Evolutionary conservation across 2,329 filamentous ascomycete species (phyloP).

Genomic region (Tolypocladium ophioglossoides): DNA sequence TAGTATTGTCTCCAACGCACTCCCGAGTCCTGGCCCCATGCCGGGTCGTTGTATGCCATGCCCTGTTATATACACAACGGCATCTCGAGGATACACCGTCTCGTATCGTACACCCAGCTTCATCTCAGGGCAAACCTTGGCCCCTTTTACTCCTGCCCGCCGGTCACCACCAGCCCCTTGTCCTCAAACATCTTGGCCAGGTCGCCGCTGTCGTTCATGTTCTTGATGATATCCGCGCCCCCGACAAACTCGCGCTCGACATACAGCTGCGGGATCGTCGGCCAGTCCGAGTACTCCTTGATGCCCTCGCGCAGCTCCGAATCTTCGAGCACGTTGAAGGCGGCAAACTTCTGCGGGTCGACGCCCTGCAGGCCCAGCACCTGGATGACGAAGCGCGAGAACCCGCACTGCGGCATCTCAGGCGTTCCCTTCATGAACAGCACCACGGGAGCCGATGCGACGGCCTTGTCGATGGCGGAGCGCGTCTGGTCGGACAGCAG

Average conservation of each 20-base stretch:
- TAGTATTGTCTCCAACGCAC: not conserved
- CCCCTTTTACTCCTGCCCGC: conserved; percentile 28
- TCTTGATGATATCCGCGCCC: conserved; percentile 93
- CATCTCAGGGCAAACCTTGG: not conserved
- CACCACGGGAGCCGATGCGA: conserved; percentile 80
- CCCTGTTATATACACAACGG: not conserved
- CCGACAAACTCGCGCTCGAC: conserved; percentile 92
- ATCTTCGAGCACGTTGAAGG: conserved; percentile 95
- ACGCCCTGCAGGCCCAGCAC: conserved; percentile 91
- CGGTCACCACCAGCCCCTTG: conserved; percentile 69
- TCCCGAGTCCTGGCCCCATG: not conserved
- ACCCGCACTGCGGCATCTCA: conserved; percentile 91
- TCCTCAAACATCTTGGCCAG: conserved; percentile 85
- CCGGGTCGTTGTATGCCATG: not conserved
- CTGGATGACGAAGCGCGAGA: conserved; percentile 90
- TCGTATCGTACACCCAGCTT: conserved; percentile 11
- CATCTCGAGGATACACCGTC: not conserved
- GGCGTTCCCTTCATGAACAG: conserved; percentile 99
- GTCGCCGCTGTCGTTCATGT: conserved; percentile 94
- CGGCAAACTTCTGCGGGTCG: conserved; percentile 91
- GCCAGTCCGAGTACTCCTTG: conserved; percentile 99
- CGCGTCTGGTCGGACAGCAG: conserved; percentile 72
- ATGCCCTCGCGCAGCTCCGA: conserved; percentile 79
- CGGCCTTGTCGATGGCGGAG: conserved; percentile 80
- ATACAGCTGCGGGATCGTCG: conserved; percentile 95